Evolutionary conservation across 768 basidiomycete species (phyloP).

Genomic region (Pleurotus citrinopileatus): DNA sequence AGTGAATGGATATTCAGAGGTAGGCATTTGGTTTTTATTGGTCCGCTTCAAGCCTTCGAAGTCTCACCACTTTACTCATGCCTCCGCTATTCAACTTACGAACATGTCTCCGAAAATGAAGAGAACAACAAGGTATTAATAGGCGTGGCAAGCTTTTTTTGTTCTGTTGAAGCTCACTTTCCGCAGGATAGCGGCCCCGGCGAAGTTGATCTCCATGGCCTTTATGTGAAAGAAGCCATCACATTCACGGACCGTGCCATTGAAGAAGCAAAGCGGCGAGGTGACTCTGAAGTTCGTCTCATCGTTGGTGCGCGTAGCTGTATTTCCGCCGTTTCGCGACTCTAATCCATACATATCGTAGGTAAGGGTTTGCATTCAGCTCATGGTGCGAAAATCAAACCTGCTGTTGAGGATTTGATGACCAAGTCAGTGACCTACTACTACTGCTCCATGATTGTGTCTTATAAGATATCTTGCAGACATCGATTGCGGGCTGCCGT

Average conservation of each 20-base stretch:
- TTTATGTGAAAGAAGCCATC: slow-evolving; percentile 93
- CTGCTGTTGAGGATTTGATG: slow-evolving; percentile 88
- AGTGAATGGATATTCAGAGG: slow-evolving; percentile 85
- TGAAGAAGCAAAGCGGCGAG: slow-evolving; percentile 58
- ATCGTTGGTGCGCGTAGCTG: slow-evolving; percentile 70
- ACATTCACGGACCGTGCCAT: slow-evolving; percentile 69
- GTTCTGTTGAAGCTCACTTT: not conserved
- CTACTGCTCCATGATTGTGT: not conserved
- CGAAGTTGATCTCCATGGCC: slow-evolving; percentile 86
- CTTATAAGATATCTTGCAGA: slow-evolving; percentile 36
- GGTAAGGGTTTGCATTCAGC: slow-evolving; percentile 88
- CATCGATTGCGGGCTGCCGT: slow-evolving; percentile 68
- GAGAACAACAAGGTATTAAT: slow-evolving; percentile 70
- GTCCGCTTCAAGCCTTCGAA: not conserved
- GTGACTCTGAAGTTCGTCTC: slow-evolving; percentile 64
- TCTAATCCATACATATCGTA: slow-evolving; percentile 20
- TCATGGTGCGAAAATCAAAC: slow-evolving; percentile 83
- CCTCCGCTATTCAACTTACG: no score
- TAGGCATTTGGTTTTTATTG: slow-evolving; percentile 34
- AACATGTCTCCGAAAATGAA: slow-evolving; percentile 23
- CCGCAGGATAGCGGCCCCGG: slow-evolving; percentile 61
- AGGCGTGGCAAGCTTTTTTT: not conserved
- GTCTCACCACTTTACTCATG: not conserved
- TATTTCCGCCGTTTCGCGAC: not conserved
- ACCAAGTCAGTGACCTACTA: slow-evolving; percentile 49